A percentile compares a stretch with the other conserved stretches of the same genome.
Conservation (phyloP, 2,329 filamentous ascomycete species). For the Bipolaris zeicola region DNA sequence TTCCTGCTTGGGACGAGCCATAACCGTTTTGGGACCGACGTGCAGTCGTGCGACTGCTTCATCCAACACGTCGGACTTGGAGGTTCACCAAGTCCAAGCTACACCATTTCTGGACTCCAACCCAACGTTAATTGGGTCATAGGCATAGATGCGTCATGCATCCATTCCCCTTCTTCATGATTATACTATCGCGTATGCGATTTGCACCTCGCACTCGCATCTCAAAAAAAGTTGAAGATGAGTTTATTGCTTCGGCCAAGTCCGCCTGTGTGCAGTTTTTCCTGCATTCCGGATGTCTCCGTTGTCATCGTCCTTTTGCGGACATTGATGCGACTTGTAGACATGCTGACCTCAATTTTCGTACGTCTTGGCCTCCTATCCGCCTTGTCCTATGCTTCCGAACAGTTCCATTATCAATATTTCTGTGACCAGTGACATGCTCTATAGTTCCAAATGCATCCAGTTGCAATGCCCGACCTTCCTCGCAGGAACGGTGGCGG, state of each 20-base stretch:
- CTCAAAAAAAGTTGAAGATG: constrained; percentile 2
- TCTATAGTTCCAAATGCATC: background rate
- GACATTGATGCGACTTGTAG: background rate
- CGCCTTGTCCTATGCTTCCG: background rate
- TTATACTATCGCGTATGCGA: constrained; percentile 12
- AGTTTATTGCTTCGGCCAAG: background rate
- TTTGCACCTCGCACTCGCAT: constrained; percentile 9
- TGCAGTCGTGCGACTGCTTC: constrained; percentile 18
- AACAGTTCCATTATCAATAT: constrained; percentile 1
- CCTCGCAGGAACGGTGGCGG: background rate
- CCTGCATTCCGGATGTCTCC: constrained; percentile 2
- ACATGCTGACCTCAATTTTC: constrained; percentile 4
- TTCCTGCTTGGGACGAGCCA: constrained; percentile 3
- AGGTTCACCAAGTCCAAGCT: constrained; percentile 14
- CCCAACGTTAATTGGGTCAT: background rate
- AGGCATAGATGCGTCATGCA: constrained; percentile 11
- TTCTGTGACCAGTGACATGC: background rate
- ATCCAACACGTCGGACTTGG: constrained; percentile 6
- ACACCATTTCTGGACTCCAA: constrained; percentile 18
- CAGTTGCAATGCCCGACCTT: background rate
- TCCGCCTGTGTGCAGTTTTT: constrained; percentile 1
- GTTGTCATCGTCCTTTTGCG: background rate
- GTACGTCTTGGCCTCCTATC: constrained; percentile 2
- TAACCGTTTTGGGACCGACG: constrained; percentile 15
- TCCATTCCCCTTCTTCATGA: constrained; percentile 5